Conservation (phyloP, 108 stramenopile genomes). For the Nitzschia sp. region DNA sequence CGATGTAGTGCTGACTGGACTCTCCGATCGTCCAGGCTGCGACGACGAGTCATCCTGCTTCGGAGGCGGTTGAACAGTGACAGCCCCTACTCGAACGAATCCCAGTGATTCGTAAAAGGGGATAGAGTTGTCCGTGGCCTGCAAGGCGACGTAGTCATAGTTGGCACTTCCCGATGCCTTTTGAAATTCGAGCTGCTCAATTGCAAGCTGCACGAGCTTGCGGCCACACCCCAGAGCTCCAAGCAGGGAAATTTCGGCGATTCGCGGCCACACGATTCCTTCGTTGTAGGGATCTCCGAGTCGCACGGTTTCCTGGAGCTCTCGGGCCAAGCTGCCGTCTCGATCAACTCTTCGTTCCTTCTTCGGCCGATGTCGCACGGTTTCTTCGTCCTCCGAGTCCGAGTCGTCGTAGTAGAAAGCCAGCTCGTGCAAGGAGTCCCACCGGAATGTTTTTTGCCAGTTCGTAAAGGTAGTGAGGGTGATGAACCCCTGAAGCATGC, state of each 20-base stretch:
- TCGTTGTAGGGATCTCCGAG: slow-evolving; percentile 88
- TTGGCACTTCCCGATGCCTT: slow-evolving; percentile 53
- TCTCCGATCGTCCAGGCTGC: neutral
- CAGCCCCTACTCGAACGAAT: slow-evolving; percentile 84
- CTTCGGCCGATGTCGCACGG: neutral
- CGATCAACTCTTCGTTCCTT: slow-evolving; percentile 54
- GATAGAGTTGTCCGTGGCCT: slow-evolving; percentile 90
- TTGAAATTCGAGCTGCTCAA: slow-evolving; percentile 79
- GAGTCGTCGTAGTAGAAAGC: slow-evolving; percentile 74
- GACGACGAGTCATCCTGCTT: slow-evolving; percentile 10
- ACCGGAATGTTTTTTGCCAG: slow-evolving; percentile 88
- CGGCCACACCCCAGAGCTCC: slow-evolving; percentile 78
- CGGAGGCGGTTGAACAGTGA: slow-evolving; percentile 22
- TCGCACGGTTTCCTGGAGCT: slow-evolving; percentile 69
- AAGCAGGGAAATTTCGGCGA: slow-evolving; percentile 88
- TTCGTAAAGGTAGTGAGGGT: slow-evolving; percentile 90
- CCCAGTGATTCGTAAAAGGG: slow-evolving; percentile 90
- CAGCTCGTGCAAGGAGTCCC: slow-evolving; percentile 79
- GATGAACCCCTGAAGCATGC: slow-evolving; percentile 89
- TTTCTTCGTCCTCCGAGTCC: slow-evolving; percentile 19
- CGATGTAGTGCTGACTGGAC: neutral
- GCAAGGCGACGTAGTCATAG: slow-evolving; percentile 87
- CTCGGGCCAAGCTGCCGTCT: slow-evolving; percentile 62
- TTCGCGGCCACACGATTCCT: slow-evolving; percentile 89
- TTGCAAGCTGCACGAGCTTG: slow-evolving; percentile 67